Conservation (phyloP, 768 basidiomycete genomes). For the Pisolithus marmoratus region DNA sequence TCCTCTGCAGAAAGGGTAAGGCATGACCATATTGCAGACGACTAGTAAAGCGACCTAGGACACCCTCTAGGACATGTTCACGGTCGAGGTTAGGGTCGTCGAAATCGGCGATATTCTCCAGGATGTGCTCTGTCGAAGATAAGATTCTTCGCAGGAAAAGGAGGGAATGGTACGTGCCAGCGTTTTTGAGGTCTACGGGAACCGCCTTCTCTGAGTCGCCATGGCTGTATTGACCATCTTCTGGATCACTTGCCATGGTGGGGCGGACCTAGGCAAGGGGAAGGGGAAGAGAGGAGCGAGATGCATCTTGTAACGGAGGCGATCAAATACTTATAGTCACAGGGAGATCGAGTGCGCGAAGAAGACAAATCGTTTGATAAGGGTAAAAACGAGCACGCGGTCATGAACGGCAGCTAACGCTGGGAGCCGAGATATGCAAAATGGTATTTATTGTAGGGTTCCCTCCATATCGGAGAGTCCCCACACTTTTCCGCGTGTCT, state of each 20-base stretch:
- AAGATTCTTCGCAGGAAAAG: not conserved
- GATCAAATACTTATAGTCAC: not conserved
- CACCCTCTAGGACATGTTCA: slow-evolving; percentile 9
- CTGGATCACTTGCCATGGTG: slow-evolving; percentile 12
- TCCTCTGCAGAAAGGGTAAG: slow-evolving; percentile 36
- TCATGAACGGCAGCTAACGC: too few species aligned
- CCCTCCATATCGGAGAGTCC: too few species aligned
- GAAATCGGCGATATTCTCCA: slow-evolving; percentile 16
- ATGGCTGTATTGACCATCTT: not conserved
- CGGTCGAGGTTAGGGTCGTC: slow-evolving; percentile 34
- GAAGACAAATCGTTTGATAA: too few species aligned
- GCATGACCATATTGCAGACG: slow-evolving; percentile 12
- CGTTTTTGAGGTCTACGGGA: not conserved
- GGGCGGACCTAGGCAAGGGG: not conserved
- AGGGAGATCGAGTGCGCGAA: not conserved
- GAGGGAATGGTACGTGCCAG: slow-evolving; percentile 1
- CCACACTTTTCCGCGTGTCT: too few species aligned
- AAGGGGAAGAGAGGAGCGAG: not conserved
- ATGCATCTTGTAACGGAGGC: not conserved
- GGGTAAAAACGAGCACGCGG: too few species aligned
- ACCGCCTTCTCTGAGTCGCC: slow-evolving; percentile 12
- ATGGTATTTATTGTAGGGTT: too few species aligned
- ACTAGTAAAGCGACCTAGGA: slow-evolving; percentile 9
- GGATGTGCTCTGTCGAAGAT: slow-evolving; percentile 1
- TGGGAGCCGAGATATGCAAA: too few species aligned